phyloP scores from a whole-genome alignment of 495 filamentous ascomycete species.

The Hypoxylon intermedium region DNA sequence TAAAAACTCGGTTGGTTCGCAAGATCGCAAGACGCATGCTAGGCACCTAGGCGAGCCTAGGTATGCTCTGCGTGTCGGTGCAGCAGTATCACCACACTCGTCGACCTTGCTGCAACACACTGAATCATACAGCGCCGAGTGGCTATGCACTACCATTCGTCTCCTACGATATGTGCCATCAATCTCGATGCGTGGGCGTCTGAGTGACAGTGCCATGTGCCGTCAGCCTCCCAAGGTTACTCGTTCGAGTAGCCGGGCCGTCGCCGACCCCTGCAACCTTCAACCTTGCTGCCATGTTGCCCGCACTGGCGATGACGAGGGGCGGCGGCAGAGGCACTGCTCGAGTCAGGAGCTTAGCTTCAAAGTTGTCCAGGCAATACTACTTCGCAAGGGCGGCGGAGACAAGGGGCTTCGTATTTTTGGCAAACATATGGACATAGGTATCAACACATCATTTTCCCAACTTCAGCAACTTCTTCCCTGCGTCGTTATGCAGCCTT shows the following conservation, averaged over 20 bases:
- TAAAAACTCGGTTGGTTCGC: too few species aligned
- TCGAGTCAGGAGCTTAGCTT: conserved; percentile 2
- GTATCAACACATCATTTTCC: not conserved
- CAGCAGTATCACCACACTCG: not conserved
- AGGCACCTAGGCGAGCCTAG: too few species aligned
- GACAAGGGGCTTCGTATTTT: conserved; percentile 2
- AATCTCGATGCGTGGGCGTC: conserved; percentile 28
- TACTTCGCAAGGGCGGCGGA: not conserved
- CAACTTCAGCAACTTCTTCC: not conserved
- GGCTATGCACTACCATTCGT: not conserved
- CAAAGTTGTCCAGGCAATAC: conserved; percentile 8
- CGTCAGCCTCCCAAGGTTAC: conserved; percentile 34
- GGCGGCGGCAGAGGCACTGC: conserved; percentile 8
- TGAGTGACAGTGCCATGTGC: conserved; percentile 37
- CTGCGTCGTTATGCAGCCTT: not conserved
- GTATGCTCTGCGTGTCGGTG: not conserved
- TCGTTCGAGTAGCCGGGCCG: conserved; percentile 24
- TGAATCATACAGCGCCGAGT: conserved; percentile 3
- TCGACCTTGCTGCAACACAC: not conserved
- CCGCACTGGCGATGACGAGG: conserved; percentile 23
- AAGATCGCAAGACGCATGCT: too few species aligned
- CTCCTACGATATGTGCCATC: conserved; percentile 14
- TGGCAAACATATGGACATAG: not conserved
- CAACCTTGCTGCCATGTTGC: conserved; percentile 15
- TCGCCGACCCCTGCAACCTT: conserved; percentile 21